A percentile compares a stretch with the other conserved stretches of the same genome.
These are phyloP conservation scores for Houttuynia cordata DNA, from an alignment of 164 flowering plant species.

Conservation along the genomic window DNA sequence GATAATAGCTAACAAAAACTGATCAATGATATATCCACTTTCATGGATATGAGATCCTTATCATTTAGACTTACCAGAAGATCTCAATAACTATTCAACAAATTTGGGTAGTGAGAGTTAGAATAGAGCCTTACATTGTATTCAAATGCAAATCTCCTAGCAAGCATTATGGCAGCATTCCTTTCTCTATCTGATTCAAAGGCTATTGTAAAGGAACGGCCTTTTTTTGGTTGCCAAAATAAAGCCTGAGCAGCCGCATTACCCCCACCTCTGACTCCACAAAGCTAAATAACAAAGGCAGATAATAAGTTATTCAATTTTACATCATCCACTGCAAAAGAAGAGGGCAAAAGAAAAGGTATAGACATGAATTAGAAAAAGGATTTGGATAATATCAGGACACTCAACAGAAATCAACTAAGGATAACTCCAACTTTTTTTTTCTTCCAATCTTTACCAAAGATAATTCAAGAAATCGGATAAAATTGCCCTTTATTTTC, in stretches of 20 bases:
- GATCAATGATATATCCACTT: background rate
- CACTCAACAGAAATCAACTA: too few species aligned
- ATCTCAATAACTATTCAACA: too few species aligned
- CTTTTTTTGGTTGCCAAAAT: constrained; percentile 84
- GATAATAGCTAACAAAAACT: too few species aligned
- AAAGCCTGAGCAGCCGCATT: constrained; percentile 85
- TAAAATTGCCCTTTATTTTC: too few species aligned
- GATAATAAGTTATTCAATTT: background rate
- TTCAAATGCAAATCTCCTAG: constrained; percentile 78
- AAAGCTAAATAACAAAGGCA: constrained; percentile 31
- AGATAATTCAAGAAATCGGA: too few species aligned
- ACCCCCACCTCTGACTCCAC: constrained; percentile 95
- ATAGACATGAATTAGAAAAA: background rate
- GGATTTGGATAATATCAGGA: too few species aligned
- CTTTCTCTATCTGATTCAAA: constrained; percentile 88
- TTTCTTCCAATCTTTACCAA: too few species aligned
- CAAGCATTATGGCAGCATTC: constrained; percentile 86
- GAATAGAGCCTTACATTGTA: constrained; percentile 59
- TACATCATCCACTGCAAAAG: background rate
- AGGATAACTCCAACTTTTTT: too few species aligned
- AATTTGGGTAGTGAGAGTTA: background rate
- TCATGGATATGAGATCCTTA: background rate
- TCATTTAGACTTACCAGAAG: too few species aligned
- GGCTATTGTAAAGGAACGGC: constrained; percentile 64
- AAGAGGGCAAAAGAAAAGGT: background rate